Evolutionary conservation across 164 flowering plant species (phyloP).

Genomic region (Amborella trichopoda): DNA sequence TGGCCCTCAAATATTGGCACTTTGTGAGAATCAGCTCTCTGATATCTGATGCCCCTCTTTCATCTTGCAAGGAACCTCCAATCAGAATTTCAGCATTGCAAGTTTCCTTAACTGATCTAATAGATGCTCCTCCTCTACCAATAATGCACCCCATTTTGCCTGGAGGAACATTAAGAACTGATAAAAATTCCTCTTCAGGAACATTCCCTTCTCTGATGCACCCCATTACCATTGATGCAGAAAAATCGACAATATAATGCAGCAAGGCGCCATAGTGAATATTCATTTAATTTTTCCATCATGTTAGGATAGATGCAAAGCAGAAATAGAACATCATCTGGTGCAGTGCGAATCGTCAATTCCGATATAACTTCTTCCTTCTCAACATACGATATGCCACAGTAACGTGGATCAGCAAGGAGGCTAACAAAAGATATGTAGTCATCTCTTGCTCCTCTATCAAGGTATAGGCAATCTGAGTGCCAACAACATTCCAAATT

Average conservation of each 20-base stretch:
- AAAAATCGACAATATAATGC: slow-evolving; percentile 85
- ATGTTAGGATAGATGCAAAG: slow-evolving; percentile 69
- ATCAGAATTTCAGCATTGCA: no score
- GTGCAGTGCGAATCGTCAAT: slow-evolving; percentile 84
- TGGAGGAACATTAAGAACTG: slow-evolving; percentile 72
- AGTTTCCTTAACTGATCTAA: slow-evolving; percentile 66
- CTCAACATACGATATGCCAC: no score
- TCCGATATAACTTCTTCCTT: no score
- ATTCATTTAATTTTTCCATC: slow-evolving; percentile 60
- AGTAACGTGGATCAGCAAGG: slow-evolving; percentile 84
- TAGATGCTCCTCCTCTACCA: slow-evolving; percentile 72
- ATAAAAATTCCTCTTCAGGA: slow-evolving; percentile 74
- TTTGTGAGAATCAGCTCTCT: no score
- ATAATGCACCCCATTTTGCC: slow-evolving; percentile 91
- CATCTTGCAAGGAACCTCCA: no score
- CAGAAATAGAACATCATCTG: slow-evolving; percentile 97
- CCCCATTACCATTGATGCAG: slow-evolving; percentile 55
- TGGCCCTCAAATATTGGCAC: no score
- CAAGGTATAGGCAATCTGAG: slow-evolving; percentile 77
- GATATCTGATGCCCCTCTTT: no score
- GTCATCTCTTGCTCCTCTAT: slow-evolving; percentile 87
- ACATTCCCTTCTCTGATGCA: slow-evolving; percentile 25
- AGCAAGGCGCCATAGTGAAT: slow-evolving; percentile 77
- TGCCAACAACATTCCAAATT: slow-evolving; percentile 71
- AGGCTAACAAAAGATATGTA: slow-evolving; percentile 85